Conservation (phyloP, 331 rosid species). For the Malus hybrid region DNA sequence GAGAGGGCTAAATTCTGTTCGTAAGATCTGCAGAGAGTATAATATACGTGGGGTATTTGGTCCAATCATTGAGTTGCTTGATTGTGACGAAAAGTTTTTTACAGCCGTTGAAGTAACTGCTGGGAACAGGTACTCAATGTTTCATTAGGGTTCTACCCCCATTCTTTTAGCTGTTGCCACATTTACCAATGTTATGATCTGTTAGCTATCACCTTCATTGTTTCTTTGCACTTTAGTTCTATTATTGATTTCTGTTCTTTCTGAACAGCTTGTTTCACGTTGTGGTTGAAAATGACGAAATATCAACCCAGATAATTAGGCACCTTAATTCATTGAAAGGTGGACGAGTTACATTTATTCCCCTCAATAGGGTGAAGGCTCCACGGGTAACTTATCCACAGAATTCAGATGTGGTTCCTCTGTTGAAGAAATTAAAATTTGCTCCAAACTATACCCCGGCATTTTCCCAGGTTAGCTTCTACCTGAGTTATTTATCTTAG, state of each 20-base stretch:
- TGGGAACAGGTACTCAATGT: slow-evolving; percentile 64
- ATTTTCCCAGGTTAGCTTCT: slow-evolving; percentile 76
- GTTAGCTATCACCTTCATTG: neutral
- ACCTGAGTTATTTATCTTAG: slow-evolving; percentile 7
- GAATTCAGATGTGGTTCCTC: slow-evolving; percentile 88
- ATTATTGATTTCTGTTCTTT: slow-evolving; percentile 14
- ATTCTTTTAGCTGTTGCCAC: neutral
- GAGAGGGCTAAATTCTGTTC: slow-evolving; percentile 88
- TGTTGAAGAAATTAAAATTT: slow-evolving; percentile 65
- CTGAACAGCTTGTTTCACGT: slow-evolving; percentile 89
- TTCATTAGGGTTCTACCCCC: neutral
- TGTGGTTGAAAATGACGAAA: slow-evolving; percentile 90
- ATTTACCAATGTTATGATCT: neutral
- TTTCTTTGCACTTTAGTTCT: neutral
- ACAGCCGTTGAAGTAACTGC: slow-evolving; percentile 99
- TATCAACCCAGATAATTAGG: slow-evolving; percentile 86
- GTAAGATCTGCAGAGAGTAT: slow-evolving; percentile 69
- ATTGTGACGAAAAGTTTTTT: slow-evolving; percentile 85
- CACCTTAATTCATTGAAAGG: slow-evolving; percentile 88
- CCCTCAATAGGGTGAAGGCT: slow-evolving; percentile 88
- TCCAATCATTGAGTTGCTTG: slow-evolving; percentile 90
- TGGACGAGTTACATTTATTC: slow-evolving; percentile 94
- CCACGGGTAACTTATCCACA: slow-evolving; percentile 69
- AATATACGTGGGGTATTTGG: slow-evolving; percentile 78
- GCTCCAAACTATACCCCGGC: slow-evolving; percentile 48